Conservation (phyloP, 139 green algal species). For the Dunaliella primolecta region DNA sequence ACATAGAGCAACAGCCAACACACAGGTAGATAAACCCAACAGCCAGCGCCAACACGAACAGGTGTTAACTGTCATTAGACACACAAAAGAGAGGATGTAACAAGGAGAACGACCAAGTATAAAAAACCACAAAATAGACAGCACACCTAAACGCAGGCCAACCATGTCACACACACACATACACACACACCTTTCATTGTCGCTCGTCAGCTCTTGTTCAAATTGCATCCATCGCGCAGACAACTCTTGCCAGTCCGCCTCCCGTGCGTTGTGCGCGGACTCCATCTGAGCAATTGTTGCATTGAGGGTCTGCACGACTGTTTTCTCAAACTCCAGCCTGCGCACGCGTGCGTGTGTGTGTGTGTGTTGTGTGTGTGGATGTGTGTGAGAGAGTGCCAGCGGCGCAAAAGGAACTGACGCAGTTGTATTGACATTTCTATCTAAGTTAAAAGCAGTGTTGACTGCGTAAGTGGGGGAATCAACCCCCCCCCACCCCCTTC, state of each 20-base stretch:
- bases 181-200: neutral
- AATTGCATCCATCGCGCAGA: neutral
- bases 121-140: too few relatives aligned
- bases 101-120: too few relatives aligned
- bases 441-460: too few relatives aligned
- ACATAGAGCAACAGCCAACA: too few relatives aligned
- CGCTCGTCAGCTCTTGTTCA: neutral
- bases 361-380: neutral
- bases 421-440: too few relatives aligned
- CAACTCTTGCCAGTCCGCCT: neutral
- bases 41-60: too few relatives aligned
- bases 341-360: neutral
- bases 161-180: neutral
- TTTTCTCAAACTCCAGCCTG: neutral
- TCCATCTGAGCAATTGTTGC: neutral
- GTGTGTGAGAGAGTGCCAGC: neutral
- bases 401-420: too few relatives aligned
- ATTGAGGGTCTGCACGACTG: neutral
- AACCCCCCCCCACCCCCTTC: too few relatives aligned
- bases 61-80: too few relatives aligned
- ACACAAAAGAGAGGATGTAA: too few relatives aligned
- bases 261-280: neutral
- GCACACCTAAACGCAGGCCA: neutral
- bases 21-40: too few relatives aligned
- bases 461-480: too few relatives aligned